Percentiles rank a stretch among this genome's conserved stretches.
Conservation (phyloP, 2,329 filamentous ascomycete genomes). For the Hirsutella minnesotensis region DNA sequence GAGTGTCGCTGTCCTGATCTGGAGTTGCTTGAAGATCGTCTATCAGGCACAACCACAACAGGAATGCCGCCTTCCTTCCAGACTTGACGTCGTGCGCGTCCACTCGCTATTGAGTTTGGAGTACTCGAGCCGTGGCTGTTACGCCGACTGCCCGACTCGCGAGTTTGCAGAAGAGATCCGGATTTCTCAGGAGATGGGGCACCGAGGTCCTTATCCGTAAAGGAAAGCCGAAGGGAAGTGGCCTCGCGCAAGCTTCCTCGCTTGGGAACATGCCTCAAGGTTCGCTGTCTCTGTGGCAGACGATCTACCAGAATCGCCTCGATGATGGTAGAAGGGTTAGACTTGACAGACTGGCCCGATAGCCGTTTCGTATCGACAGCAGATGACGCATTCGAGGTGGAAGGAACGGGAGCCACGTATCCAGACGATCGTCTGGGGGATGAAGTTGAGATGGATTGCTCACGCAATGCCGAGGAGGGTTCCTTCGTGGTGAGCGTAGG, state of each 20-base stretch:
- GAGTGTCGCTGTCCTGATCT: constrained; percentile 40
- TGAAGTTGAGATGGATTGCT: constrained; percentile 13
- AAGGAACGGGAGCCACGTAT: constrained; percentile 9
- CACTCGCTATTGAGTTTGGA: constrained; percentile 40
- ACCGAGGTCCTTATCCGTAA: constrained; percentile 2
- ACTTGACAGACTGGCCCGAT: constrained; percentile 43
- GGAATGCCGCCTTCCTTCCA: constrained; percentile 49
- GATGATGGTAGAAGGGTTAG: constrained; percentile 42
- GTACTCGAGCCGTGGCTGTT: constrained; percentile 38
- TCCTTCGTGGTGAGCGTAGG: constrained; percentile 40
- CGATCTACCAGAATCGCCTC: constrained; percentile 46
- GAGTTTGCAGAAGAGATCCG: not conserved
- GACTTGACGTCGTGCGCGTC: constrained; percentile 44
- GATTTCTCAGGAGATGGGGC: too few species aligned
- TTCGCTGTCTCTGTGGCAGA: constrained; percentile 33
- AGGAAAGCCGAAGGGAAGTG: constrained; percentile 6
- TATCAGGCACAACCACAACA: constrained; percentile 49
- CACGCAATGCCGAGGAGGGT: constrained; percentile 30
- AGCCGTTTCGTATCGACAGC: constrained; percentile 34
- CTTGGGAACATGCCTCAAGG: constrained; percentile 50
- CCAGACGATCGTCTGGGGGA: constrained; percentile 16
- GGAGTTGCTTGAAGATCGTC: constrained; percentile 41
- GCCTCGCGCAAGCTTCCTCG: constrained; percentile 38
- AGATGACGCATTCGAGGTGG: constrained; percentile 25
- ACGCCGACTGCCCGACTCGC: constrained; percentile 17